Base-by-base conservation (phyloP, 2,329 filamentous ascomycete species). In the Parascedosporium putredinis region DNA sequence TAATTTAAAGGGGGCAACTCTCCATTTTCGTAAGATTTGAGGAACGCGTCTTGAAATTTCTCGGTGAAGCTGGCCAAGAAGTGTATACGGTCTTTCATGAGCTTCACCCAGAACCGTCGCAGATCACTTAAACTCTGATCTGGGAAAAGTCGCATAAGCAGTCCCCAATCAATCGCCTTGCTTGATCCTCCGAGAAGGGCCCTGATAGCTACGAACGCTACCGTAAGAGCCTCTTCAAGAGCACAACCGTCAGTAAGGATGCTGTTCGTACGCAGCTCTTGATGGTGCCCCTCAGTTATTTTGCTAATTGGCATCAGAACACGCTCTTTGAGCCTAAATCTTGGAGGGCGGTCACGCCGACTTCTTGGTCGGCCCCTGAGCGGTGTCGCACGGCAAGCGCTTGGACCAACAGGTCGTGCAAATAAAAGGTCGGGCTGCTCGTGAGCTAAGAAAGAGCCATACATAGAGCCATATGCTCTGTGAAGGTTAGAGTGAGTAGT, bases 11-110 rank as follows among this genome's bases (percentile, higher is more conserved):
- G 62, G 2, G 79, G 74, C 1, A 90, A 55, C 53, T 83, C 73
- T 7, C 75, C 74, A 2, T 69, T 71, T 55, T 81, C 76, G 55
- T 88, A 88, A 0, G 84, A 84, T 44, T 71, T 64, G 5, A 88
- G 65, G 56, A 86, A 87, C 6, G 70, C 72, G 14, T 76, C 69
- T 56, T 85, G 81, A 54, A 91, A 87, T 45, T 78, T 75, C 5
- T 72, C 67, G 4, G 78, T 80, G 24, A 63, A 62, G 44, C 51
- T 51, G 5, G 42, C 38, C 18, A 55, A 20, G 18, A 55, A 47
- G 16, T 51, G 47, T 4, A 47, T 33, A 22, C 51, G 51, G 20
- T 55, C 52, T 47, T 54, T 54, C 14, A 45, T 45, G 42, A 85
- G 59, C 36, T 74, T 73, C 4, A 76, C 67, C 80, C 81, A 85